phyloP scores from a whole-genome alignment of 768 basidiomycete genomes.

The Lentinula guzmanii region DNA sequence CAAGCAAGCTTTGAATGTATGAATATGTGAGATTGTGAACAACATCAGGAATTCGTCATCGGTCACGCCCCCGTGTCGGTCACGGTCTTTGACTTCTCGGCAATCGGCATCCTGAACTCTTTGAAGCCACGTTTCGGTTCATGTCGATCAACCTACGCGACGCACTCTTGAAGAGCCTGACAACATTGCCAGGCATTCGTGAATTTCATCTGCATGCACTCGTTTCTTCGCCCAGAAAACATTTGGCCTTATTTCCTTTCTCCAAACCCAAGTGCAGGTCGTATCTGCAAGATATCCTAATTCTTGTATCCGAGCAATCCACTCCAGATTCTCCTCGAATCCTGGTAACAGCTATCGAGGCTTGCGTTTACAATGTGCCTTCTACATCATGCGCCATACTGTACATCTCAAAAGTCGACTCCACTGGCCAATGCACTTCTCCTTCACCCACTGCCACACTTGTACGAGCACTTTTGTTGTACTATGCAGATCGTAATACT shows the following conservation, averaged over 20 bases:
- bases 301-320: conserved; percentile 65
- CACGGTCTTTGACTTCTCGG: background rate
- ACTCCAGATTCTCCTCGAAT: conserved; percentile 44
- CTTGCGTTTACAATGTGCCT: conserved; percentile 67
- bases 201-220: conserved; percentile 74
- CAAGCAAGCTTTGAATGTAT: too few relatives aligned
- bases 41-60: background rate
- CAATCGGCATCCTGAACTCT: background rate
- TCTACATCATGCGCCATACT: conserved; percentile 64
- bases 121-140: background rate
- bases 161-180: conserved; percentile 51
- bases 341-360: conserved; percentile 78
- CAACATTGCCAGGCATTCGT: conserved; percentile 56
- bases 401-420: conserved; percentile 93
- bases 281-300: conserved; percentile 70
- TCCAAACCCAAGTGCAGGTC: conserved; percentile 59
- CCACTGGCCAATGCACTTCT: conserved; percentile 66
- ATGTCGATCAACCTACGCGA: conserved; percentile 46
- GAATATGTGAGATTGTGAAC: too few relatives aligned
- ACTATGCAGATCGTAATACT: conserved; percentile 57
- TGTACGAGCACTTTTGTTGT: conserved; percentile 58
- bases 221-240: conserved; percentile 60
- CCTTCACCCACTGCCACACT: conserved; percentile 70
- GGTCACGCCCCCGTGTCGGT: background rate
- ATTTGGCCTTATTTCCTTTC: conserved; percentile 69